Evolutionary conservation across 164 flowering plant genomes (phyloP), one percentile per base, ranked within the genome.

Genomic region (Liriodendron chinense): DNA sequence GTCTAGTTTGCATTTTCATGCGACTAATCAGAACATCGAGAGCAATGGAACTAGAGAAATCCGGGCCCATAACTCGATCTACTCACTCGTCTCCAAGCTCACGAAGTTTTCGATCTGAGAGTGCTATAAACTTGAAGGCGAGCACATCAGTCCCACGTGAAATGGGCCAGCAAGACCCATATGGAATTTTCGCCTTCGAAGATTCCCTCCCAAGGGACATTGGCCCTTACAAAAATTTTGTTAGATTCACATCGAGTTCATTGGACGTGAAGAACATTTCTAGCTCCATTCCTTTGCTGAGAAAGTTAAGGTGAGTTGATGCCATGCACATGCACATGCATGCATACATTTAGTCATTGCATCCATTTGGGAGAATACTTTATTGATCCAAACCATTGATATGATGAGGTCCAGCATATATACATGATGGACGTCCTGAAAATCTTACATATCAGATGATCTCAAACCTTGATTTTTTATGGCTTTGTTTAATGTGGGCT

Each of bases 191-290:
- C 62, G 76, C 88, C 12, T 65, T 72, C 21, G 98, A 94, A 80
- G 97, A 87, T 49, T 91, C 98, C 10, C 76, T 94, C 71, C 87
- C 93, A 9, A 93, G 99, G 70, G 97, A 96, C 76, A 89, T 96
- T 73, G 98, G 98, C n/a, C 96, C 95, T 75, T 96, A 92, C 82
- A 96, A 96, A 82, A 92, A 96, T 84, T 84, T 92, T 82, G 94
- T 92, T 53, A 83, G 80, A 23, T 91, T 94, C 79, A 80, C 95
- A 1, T 84, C 95, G 26, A 88, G 78, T 75, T 91, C 97, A 20
- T 73, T 94, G 85, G 96, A 91, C 72, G 84, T 86, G 0, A 94
- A 86, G 81, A 90, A 86, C 82, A 84, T 94, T 49, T 87, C 96
- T 2, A 85, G 78, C 75, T 96, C 89, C 20, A 65, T 82, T 71